Evolutionary conservation across 2,329 filamentous ascomycete genomes (phyloP).

Genomic region (Cladosporium sp.): DNA sequence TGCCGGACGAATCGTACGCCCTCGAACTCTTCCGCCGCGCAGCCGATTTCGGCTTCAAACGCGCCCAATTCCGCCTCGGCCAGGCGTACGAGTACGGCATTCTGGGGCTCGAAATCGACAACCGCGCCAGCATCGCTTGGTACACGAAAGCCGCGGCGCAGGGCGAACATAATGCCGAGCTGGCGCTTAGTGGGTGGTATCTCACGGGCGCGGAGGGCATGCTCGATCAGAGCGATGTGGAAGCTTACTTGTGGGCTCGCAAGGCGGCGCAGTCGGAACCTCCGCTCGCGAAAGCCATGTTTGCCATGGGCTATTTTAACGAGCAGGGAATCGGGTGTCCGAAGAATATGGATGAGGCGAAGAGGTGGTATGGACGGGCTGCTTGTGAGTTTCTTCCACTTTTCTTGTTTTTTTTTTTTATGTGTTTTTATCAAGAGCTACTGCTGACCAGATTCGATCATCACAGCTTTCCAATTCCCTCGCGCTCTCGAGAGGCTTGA

Average conservation of each 20-base stretch:
- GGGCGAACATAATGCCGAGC: constrained; percentile 88
- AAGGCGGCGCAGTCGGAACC: constrained; percentile 81
- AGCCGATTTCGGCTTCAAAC: constrained; percentile 87
- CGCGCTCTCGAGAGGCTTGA: constrained; percentile 91
- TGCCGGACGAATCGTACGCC: constrained; percentile 78
- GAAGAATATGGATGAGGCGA: constrained; percentile 87
- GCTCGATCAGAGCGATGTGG: constrained; percentile 84
- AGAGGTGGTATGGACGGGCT: constrained; percentile 96
- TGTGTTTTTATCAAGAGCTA: constrained; percentile 5
- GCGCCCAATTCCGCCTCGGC: constrained; percentile 85
- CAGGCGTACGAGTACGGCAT: constrained; percentile 85
- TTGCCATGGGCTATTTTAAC: constrained; percentile 96
- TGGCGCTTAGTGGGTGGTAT: constrained; percentile 57
- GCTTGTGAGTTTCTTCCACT: constrained; percentile 71
- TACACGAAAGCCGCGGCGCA: constrained; percentile 88
- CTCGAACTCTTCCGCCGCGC: constrained; percentile 78
- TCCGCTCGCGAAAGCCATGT: constrained; percentile 81
- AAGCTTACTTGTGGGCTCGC: constrained; percentile 94
- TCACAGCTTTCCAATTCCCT: constrained; percentile 83
- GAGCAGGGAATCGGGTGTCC: constrained; percentile 89
- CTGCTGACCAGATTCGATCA: too few species aligned
- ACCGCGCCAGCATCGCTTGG: constrained; percentile 83
- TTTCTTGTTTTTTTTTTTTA: constrained; percentile 7
- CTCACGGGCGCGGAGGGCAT: constrained; percentile 85
- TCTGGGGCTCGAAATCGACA: constrained; percentile 76